Evolutionary conservation across 441 rosid species (phyloP).

Genomic region (Jatropha podagrica): DNA sequence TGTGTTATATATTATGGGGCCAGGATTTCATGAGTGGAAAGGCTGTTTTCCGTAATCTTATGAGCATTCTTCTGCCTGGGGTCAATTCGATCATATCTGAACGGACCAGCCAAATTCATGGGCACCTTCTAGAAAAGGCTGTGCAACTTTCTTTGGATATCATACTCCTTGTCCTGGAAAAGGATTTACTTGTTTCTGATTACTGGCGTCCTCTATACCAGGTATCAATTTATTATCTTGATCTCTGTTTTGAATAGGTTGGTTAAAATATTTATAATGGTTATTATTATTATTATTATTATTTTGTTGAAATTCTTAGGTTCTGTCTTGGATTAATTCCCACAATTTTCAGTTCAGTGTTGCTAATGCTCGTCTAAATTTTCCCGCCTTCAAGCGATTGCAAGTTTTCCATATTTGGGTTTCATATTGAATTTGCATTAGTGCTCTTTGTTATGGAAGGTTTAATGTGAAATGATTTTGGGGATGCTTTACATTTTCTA

Average conservation of each 20-base stretch:
- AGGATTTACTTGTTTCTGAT: constrained; percentile 78
- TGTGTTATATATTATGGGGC: constrained; percentile 18
- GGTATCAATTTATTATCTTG: constrained; percentile 37
- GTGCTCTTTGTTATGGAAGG: not conserved
- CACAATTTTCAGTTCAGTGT: not conserved
- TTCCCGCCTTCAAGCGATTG: not conserved
- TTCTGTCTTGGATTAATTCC: not conserved
- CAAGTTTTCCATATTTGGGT: not conserved
- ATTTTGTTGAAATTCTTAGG: not conserved
- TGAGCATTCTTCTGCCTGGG: constrained; percentile 82
- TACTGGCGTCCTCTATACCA: constrained; percentile 96
- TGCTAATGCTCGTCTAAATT: not conserved
- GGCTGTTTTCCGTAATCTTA: constrained; percentile 79
- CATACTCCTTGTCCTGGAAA: constrained; percentile 76
- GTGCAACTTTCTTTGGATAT: constrained; percentile 89
- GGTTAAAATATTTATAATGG: not conserved
- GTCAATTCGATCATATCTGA: constrained; percentile 73
- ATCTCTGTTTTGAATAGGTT: not conserved
- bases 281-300: not conserved
- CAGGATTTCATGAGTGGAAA: constrained; percentile 99
- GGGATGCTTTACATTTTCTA: not conserved
- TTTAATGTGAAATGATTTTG: not conserved
- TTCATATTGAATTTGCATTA: not conserved
- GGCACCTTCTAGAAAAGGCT: constrained; percentile 86
- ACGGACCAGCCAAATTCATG: constrained; percentile 75